Evolutionary conservation across 441 rosid genomes (phyloP), one percentile per base, ranked within the genome.

Genomic region (Populus hybrid): DNA sequence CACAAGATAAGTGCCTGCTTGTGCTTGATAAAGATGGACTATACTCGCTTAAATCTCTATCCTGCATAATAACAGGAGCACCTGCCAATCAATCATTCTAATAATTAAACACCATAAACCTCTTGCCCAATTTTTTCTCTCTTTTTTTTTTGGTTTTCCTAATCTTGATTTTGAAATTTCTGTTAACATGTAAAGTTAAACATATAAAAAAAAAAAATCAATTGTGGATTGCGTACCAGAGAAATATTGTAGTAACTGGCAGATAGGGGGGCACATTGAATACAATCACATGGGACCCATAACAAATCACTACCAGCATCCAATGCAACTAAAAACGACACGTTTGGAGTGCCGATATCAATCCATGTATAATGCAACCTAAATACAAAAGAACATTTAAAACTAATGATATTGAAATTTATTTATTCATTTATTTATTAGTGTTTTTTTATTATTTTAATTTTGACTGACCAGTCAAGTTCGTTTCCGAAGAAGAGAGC

Each of bases 21-120:
- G 91, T 87, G 82, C 87, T 91, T 35, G 95, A 94, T 65, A 73
- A 76, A 42, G 95, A 87, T 68, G 93, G 97, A 71, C 78, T 83
- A 71, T 92, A 94, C 86, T 91, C 92, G 64, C 85, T 88, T 46
- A 94, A 66, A 81, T 89, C 97, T 84, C 82, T 91, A 81, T 91
- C 95, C 98, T 92, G 97, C 95, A 92, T 80, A 88, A 89, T 84
- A 92, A 86, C 69, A 81, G 93, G 89, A 89, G 93, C 95, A 94
- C 92, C 97, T 89, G 93, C 91, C 92, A 90, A 91, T 93, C 97
- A 94, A 94, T 91, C 88, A 85, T 85, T 69, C 82, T 87, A 89
- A 87, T 87, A 50, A 50, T 50, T 53, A 53, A 53, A 53, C 61
- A 53, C 61, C 61, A 53, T 90, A 89, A 90, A 91, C 75, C 79